These are phyloP conservation scores for Talaromyces stipitatus DNA, from an alignment of 495 filamentous ascomycete species.

Conservation along the genomic window DNA sequence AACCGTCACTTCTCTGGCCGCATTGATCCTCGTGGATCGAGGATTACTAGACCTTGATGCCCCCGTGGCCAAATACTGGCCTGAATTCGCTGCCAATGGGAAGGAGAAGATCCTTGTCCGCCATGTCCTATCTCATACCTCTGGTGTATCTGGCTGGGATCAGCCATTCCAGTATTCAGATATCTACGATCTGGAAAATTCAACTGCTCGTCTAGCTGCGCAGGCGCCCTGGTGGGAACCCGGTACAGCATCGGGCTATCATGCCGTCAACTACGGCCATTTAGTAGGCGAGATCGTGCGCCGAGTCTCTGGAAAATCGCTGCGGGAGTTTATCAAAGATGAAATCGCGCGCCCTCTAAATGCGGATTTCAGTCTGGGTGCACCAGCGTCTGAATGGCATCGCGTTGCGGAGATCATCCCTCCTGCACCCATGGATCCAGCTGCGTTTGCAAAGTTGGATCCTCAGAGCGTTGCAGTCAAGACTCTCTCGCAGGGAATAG, in stretches of 20 bases:
- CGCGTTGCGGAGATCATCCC: slow-evolving; percentile 10
- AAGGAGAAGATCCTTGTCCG: slow-evolving; percentile 18
- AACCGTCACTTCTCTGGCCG: slow-evolving; percentile 14
- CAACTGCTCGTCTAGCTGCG: slow-evolving; percentile 14
- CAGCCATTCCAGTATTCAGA: slow-evolving; percentile 13
- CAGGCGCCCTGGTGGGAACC: slow-evolving; percentile 24
- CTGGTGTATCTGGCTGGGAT: slow-evolving; percentile 15
- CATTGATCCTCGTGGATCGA: slow-evolving; percentile 16
- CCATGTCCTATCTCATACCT: slow-evolving; percentile 18
- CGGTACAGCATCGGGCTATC: slow-evolving; percentile 20
- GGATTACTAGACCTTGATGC: slow-evolving; percentile 14
- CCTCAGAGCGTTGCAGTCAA: background rate
- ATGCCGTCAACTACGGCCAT: slow-evolving; percentile 17
- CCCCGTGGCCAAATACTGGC: slow-evolving; percentile 19
- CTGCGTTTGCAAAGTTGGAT: background rate
- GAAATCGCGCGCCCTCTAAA: slow-evolving; percentile 13
- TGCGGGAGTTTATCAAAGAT: slow-evolving; percentile 19
- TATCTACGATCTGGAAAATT: slow-evolving; percentile 12
- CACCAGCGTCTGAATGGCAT: slow-evolving; percentile 11
- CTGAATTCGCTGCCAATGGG: slow-evolving; percentile 20
- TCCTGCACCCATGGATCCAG: background rate
- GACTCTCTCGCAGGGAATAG: background rate
- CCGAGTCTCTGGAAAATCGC: slow-evolving; percentile 11
- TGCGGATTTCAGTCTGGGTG: slow-evolving; percentile 20
- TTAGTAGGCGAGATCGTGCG: slow-evolving; percentile 18